Base-by-base conservation (phyloP, 306 rosid species). In the Carpinus fangiana region DNA sequence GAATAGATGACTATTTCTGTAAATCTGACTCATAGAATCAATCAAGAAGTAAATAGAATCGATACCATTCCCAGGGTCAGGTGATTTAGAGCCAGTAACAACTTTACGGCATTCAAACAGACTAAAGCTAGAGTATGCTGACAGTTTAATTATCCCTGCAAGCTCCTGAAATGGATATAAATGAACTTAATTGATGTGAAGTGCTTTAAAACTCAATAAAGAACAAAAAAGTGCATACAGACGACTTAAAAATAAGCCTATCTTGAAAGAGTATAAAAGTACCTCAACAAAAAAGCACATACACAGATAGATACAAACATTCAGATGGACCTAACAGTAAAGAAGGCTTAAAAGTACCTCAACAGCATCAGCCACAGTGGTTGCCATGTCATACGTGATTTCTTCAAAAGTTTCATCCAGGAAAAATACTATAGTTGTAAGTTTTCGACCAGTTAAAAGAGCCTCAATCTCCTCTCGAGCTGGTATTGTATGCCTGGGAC, bases 361-460 rank as follows among this genome's bases (percentile, higher is more conserved):
- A 78, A 96, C 94, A 74, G 99, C 93, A 83, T 96, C 98, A 28
- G 88, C 94, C 56, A 93, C 96, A 20, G 99, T 96, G 71, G 98
- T 93, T 55, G 93, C 87, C 96, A 96, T 96, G 82, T 91, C 98
- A 78, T 91, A 96, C 0, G 93, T 82, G 62, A 96, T 93, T 85
- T 96, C 99, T 91, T 96, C 99, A 60, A 96, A 96, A 57, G 97
- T 96, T 82, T 93, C 99, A 78, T 96, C 99, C 86, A 96, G 78
- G 80, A 96, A 96, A 77, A 91, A 93, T 54, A 96, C 98, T 66
- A 93, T 91, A 28, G 90, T 96, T 65, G 99, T 96, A 38, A 96
- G 98, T 85, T 89, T 96, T 84, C 87, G 90, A 83, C 92, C 90
- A 0, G 92, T 93, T 78, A 96, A 81, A 78, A 93, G 80, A 52